Base-by-base conservation (phyloP, 2,329 filamentous ascomycete genomes). In the Dryadomyces sulphureus region DNA sequence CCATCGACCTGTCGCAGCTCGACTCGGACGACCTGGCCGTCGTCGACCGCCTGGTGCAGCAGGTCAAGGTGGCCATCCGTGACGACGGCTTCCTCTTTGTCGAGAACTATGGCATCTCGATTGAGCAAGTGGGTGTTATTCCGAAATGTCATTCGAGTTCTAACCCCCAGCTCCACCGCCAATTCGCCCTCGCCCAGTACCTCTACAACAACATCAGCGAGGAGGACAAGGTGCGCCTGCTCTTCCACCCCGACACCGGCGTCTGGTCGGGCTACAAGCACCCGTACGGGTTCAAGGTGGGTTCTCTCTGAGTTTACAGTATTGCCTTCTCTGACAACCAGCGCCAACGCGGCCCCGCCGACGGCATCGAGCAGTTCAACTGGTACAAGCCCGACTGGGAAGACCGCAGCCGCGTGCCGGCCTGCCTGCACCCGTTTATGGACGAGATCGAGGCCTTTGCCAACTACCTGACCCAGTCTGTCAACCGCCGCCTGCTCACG, bases 341-440 rank as follows among this genome's bases (percentile, higher is more conserved):
- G 62, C 65, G 67, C 40, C 55, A 65, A 35, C 62, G 59, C 2
- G 67, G 65, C 2, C 53, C 59, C 12, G 54, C 61, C 16, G 70
- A 72, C 52, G 69, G 68, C 3, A 72, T 72, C 45, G 69, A 73
- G 50, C 69, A 73, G 49, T 73, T 72, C 57, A 73, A 73, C 56
- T 72, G 65, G 63, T 73, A 72, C 57, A 64, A 60, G 21, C 55
- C 55, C 1, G 67, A 72, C 41, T 71, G 65, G 62, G 57, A 64
- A 48, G 57, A 66, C 47, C 50, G 57, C 20, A 54, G 62, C 41
- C 72, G 65, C 7, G 57, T 64, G 0, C 70, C 69, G 1, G 60
- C 49, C n/a, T 72, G 68, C 43, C 54, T 70, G 1, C 60, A 63
- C 45, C 67, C 68, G 0, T 69, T 69, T 49, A 69, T 70, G 66